These are phyloP conservation scores for Phytopythium kandeliae DNA, from an alignment of 352 stramenopile genomes.

Conservation along the genomic window DNA sequence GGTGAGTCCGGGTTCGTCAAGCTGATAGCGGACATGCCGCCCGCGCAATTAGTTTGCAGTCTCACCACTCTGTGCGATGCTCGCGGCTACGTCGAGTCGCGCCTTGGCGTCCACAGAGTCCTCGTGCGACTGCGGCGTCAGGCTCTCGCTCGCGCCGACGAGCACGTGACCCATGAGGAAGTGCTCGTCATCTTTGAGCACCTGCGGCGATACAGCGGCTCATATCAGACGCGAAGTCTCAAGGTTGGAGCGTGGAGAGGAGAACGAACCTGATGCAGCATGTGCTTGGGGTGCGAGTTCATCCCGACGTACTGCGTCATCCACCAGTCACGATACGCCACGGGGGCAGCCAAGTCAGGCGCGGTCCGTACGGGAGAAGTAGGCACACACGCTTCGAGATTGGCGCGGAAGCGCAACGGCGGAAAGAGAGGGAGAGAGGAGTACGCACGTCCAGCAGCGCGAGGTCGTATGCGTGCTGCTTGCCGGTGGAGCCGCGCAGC, in stretches of 20 bases:
- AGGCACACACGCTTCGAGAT: neutral
- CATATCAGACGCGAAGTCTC: too few species aligned
- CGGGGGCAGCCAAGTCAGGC: too few species aligned
- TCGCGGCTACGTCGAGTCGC: conserved; percentile 21
- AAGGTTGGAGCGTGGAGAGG: too few species aligned
- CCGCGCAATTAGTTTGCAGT: conserved; percentile 1
- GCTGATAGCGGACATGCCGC: too few species aligned
- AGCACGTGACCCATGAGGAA: conserved; percentile 86
- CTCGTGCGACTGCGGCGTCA: conserved; percentile 56
- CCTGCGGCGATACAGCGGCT: conserved; percentile 7
- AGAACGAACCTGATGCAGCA: conserved; percentile 44
- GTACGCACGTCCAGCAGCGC: conserved; percentile 52
- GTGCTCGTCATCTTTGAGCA: conserved; percentile 44
- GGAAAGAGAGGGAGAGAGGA: neutral
- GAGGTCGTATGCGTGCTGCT: conserved; percentile 65
- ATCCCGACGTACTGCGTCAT: conserved; percentile 61
- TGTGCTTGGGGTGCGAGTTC: conserved; percentile 73
- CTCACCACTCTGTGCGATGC: conserved; percentile 34
- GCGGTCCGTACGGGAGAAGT: too few species aligned
- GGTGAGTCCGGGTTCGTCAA: too few species aligned
- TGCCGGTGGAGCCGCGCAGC: conserved; percentile 47
- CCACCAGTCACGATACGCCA: neutral
- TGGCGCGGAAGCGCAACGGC: neutral
- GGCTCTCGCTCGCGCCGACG: conserved; percentile 64
- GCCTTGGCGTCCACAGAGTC: conserved; percentile 48